A percentile compares a stretch with the other conserved stretches of the same genome.
phyloP scores from a whole-genome alignment of 1,139 yeast species.

The Pneumocystis wakefieldiae region DNA sequence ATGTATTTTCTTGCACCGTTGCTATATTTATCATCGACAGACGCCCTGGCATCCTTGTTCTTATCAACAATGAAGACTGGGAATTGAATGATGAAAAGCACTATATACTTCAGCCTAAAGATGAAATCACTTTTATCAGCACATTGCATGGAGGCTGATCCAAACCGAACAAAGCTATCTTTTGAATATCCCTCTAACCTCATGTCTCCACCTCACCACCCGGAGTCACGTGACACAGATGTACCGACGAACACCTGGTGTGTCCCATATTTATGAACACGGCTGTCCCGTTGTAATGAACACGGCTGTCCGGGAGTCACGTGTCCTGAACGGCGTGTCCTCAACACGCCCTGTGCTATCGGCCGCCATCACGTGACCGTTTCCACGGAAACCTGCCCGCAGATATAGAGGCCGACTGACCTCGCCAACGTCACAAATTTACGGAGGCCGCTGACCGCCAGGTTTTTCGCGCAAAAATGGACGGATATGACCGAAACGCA shows the following conservation, averaged over 20 bases:
- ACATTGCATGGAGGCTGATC: slow-evolving; percentile 82
- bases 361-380: too few relatives aligned
- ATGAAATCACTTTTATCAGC: slow-evolving; percentile 72
- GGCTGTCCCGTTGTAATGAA: too few relatives aligned
- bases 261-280: too few relatives aligned
- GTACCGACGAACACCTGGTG: too few relatives aligned
- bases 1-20: not conserved
- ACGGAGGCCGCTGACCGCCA: not conserved
- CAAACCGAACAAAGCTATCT: not conserved
- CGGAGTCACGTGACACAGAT: too few relatives aligned
- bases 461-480: not conserved
- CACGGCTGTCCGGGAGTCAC: too few relatives aligned
- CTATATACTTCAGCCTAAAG: slow-evolving; percentile 59
- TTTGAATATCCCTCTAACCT: too few relatives aligned
- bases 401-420: too few relatives aligned
- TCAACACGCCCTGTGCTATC: too few relatives aligned
- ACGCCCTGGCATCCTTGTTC: slow-evolving; percentile 82
- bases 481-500: not conserved
- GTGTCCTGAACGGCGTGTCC: too few relatives aligned
- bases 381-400: too few relatives aligned
- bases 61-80: slow-evolving; percentile 94
- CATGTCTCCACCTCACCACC: too few relatives aligned
- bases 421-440: not conserved
- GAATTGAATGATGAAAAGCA: slow-evolving; percentile 82
- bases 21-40: slow-evolving; percentile 23